phyloP scores from a whole-genome alignment of 306 rosid species.

The Mucuna pruriens region DNA sequence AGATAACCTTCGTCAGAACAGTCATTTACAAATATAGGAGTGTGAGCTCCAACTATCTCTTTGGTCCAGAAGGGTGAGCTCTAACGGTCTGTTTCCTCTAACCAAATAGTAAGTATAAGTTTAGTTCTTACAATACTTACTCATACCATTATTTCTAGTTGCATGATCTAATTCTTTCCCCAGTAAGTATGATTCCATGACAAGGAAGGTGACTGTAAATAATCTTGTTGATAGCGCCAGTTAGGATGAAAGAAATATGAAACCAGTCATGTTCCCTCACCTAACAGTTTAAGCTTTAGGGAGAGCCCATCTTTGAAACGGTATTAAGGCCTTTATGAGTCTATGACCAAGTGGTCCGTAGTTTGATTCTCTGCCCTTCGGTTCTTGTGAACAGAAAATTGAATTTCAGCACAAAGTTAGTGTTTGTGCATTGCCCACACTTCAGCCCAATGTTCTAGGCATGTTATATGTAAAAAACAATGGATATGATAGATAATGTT shows the following conservation, averaged over 20 bases:
- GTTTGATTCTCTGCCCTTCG: not conserved
- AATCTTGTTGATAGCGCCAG: not conserved
- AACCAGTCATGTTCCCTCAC: not conserved
- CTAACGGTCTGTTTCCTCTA: too few relatives aligned
- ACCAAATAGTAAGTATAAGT: too few relatives aligned
- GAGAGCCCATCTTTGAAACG: not conserved
- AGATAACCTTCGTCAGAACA: too few relatives aligned
- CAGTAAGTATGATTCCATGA: not conserved
- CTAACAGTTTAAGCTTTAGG: not conserved
- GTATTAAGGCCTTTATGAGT: not conserved
- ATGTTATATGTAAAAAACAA: too few relatives aligned
- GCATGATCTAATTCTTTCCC: not conserved
- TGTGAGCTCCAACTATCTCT: too few relatives aligned
- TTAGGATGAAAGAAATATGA: not conserved
- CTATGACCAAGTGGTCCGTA: not conserved
- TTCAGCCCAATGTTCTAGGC: not conserved
- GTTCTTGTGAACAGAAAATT: not conserved
- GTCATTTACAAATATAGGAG: too few relatives aligned
- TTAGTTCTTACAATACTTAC: not conserved
- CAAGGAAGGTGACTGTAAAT: not conserved
- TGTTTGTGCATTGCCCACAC: not conserved
- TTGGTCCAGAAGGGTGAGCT: too few relatives aligned
- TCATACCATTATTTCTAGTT: not conserved
- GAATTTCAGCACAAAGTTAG: not conserved
- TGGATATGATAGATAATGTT: too few relatives aligned